Base-by-base conservation (phyloP, 1,139 yeast genomes). In the Petasospora fabianii region DNA sequence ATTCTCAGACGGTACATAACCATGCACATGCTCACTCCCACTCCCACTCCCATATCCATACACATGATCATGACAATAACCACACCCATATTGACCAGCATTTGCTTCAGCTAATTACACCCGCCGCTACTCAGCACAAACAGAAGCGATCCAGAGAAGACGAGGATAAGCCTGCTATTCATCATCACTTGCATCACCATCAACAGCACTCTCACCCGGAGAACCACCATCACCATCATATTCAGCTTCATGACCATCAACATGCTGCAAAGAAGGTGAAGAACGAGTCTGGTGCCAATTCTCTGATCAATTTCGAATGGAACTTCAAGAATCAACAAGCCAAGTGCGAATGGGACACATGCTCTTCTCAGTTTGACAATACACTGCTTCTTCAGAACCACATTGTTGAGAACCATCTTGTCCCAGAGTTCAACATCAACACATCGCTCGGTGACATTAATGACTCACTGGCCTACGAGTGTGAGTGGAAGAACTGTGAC, bases 401-500 rank as follows among this genome's bases (percentile, higher is more conserved):
- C 56, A 58, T 84, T 17, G 60, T 76, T 38, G 69, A 69, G 34
- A 69, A 69, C 35, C 95, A 84, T 57, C 56, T 82, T 17, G 61
- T 60, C n/a, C 20, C 44, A 24, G 42, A 44, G 22, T 35, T 39
- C 16, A 20, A 38, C 28, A 19, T 30, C 14, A 26, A 31, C 10
- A 38, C 10, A 38, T 5, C 18, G 11, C 16, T 36, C 16, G 26
- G 12, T 22, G 12, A 22, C n/a, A 22, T 5, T 11, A 22, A 22
- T 11, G 12, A 11, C 12, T 6, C 30, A 7, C 20, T 21, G 12
- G 39, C 21, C 7, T 62, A 46, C 51, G 75, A 64, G 36, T 86
- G 96, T 64, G 86, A 80, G 56, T 85, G 95, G 95, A 64, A 67
- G 44, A 70, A 77, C 39, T 86, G 96, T 67, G 65, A 71, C 37